A percentile compares a stretch with the other conserved stretches of the same genome.
These are phyloP conservation scores for Trypanosoma melophagium DNA, from an alignment of 208 protist genomes.

Conservation along the genomic window DNA sequence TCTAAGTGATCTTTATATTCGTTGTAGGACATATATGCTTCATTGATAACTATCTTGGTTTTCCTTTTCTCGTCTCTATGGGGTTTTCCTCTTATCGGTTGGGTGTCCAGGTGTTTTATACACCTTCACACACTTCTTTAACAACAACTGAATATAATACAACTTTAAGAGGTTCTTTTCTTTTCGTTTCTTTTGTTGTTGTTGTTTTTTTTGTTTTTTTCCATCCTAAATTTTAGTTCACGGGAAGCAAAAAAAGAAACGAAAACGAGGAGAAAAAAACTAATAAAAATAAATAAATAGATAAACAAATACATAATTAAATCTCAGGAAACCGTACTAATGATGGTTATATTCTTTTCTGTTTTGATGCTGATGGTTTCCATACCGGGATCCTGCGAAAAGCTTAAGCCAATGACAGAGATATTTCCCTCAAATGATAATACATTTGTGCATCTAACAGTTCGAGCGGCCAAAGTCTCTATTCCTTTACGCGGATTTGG, in stretches of 20 bases:
- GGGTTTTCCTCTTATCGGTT: too few species aligned
- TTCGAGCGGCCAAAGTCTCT: constrained; percentile 35
- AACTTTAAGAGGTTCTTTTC: not conserved
- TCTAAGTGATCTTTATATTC: not conserved
- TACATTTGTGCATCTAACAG: constrained; percentile 52
- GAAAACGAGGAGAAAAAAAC: not conserved
- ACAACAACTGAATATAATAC: not conserved
- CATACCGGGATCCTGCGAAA: constrained; percentile 1
- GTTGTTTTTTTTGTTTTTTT: constrained; percentile 20
- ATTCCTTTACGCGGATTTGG: constrained; percentile 46
- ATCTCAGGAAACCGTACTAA: not conserved
- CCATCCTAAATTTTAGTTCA: constrained; percentile 18
- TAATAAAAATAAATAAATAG: constrained; percentile 23
- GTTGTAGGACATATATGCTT: too few species aligned
- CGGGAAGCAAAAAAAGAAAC: constrained; percentile 4
- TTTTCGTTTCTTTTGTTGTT: constrained; percentile 6
- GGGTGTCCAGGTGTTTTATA: too few species aligned
- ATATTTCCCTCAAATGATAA: constrained; percentile 40
- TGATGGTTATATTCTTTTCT: constrained; percentile 3
- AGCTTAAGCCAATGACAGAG: constrained; percentile 29
- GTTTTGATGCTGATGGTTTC: constrained; percentile 16
- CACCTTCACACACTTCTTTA: too few species aligned
- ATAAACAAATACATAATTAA: constrained; percentile 1
- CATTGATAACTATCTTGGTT: too few species aligned
- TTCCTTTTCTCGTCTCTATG: too few species aligned